Evolutionary conservation across 1,139 yeast genomes (phyloP), one percentile per base, ranked within the genome.

Genomic region (Dujonia santamariae): DNA sequence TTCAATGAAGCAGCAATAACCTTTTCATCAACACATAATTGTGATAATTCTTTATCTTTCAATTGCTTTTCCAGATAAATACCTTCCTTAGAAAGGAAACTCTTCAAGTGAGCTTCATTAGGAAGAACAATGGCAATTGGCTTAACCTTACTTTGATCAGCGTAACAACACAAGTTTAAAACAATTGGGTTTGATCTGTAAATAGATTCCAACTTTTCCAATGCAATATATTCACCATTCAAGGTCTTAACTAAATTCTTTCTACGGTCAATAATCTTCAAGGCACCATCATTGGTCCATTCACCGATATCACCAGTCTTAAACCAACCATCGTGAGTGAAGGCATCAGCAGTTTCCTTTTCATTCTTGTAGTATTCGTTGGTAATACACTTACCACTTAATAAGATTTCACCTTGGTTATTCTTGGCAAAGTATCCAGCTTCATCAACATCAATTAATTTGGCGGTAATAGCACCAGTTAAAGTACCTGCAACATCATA

Each of bases 141-240:
- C 70, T 88, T 90, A 43, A 84, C 94, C 56, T 81, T 78, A 45
- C 68, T 65, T 53, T 78, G 80, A 61, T 92, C 97, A 34, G 98
- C 98, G 56, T 88, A 90, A 45, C 87, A 90, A 67, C 97, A 90
- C 45, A 92, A 70, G 66, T 92, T 92, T 40, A 68, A 63, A 24
- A 92, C 92, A 45, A 72, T 70, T 28, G 78, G 66, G 61, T 85
- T 85, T 19, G 97, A 83, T 62, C 98, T 80, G 72, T 94, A 94
- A 31, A 72, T 63, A 20, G 87, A 71, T 63, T 90, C 97, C 48
- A 92, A 69, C 63, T 87, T 90, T 66, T 94, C 99, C 50, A 94
- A 73, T 12, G 98, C 98, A 62, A 94, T 86, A 63, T 94, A 94
- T 67, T 94, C 98, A 63, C 99, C 99, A 55, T 92, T 90, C 54